Evolutionary conservation across 1,139 yeast genomes (phyloP).

Genomic region (Torulaspora pretoriensis): DNA sequence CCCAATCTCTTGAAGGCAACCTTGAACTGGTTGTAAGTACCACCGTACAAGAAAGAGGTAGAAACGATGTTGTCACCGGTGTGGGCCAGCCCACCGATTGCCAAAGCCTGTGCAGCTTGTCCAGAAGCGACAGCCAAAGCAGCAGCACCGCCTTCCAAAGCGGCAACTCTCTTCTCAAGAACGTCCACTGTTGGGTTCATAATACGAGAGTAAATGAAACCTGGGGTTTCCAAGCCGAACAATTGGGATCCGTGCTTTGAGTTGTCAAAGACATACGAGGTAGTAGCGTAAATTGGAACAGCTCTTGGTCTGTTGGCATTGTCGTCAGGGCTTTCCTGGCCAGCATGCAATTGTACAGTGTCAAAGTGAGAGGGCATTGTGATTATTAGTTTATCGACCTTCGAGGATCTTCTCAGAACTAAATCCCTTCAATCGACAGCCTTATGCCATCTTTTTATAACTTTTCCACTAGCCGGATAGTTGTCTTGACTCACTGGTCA

Average conservation of each 20-base stretch:
- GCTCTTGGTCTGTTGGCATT: conserved; percentile 65
- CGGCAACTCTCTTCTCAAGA: conserved; percentile 87
- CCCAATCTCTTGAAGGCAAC: conserved; percentile 87
- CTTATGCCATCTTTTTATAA: neutral
- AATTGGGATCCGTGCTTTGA: conserved; percentile 89
- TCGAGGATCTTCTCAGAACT: neutral
- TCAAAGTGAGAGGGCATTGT: conserved; percentile 65
- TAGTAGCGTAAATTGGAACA: conserved; percentile 84
- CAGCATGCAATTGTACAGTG: conserved; percentile 92
- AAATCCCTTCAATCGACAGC: neutral
- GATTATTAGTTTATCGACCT: neutral
- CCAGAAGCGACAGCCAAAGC: conserved; percentile 93
- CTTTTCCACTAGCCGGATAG: too few species aligned
- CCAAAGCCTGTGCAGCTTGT: conserved; percentile 89
- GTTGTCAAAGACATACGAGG: conserved; percentile 80
- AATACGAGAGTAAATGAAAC: conserved; percentile 82
- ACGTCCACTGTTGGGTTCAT: conserved; percentile 91
- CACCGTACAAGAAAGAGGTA: conserved; percentile 89
- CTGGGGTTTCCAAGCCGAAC: conserved; percentile 77
- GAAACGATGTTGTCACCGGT: conserved; percentile 86
- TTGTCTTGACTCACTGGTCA: too few species aligned
- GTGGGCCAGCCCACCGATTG: conserved; percentile 79
- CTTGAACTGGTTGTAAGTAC: conserved; percentile 92
- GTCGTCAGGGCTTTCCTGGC: conserved; percentile 64
- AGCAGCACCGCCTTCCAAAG: conserved; percentile 86